Conservation (phyloP, 208 protist genomes). For the Giardia duodenalis region DNA sequence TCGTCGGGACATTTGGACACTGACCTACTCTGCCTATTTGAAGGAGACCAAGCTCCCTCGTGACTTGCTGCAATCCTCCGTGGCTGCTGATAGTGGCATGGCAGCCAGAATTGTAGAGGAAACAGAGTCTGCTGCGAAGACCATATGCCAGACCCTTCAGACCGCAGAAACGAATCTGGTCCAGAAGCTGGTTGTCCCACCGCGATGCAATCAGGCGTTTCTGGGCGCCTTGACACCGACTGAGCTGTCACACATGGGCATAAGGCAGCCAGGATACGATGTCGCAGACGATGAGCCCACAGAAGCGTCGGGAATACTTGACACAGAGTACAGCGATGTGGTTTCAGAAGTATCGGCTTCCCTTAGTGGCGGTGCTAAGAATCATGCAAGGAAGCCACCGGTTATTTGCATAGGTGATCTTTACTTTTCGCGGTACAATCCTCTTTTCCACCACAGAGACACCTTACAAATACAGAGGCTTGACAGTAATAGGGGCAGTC, state of each 20-base stretch:
- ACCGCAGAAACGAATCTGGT: neutral
- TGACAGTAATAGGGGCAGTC: no score
- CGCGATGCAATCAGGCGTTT: neutral
- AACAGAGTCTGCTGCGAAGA: neutral
- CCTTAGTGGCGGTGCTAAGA: no score
- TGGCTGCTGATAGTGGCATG: neutral
- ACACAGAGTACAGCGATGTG: neutral
- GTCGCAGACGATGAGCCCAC: no score
- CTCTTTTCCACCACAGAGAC: neutral
- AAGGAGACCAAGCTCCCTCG: no score
- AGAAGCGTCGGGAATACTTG: neutral
- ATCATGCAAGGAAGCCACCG: no score
- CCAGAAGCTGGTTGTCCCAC: neutral
- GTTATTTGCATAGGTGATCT: neutral
- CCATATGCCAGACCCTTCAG: neutral
- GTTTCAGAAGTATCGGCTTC: no score
- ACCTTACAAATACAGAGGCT: no score
- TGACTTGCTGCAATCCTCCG: no score
- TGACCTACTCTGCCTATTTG: neutral
- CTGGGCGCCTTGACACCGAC: neutral
- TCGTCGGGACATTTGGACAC: neutral
- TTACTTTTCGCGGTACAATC: neutral
- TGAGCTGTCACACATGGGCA: neutral
- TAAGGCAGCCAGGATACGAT: neutral
- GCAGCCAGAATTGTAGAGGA: neutral